These are phyloP conservation scores for Dimocarpus longan DNA, from an alignment of 345 rosid genomes.

Conservation along the genomic window DNA sequence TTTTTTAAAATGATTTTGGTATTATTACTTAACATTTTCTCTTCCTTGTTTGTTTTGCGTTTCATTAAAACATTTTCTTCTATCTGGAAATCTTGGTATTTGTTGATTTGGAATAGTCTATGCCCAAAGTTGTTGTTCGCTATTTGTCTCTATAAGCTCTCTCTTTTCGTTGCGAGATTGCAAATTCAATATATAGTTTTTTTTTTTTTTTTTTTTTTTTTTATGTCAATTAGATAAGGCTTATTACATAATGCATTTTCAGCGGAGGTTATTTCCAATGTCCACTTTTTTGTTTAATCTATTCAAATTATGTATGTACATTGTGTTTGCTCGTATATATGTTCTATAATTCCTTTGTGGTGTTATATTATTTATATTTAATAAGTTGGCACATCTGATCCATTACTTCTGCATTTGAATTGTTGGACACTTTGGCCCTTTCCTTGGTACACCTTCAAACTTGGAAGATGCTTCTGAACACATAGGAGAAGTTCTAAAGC, in stretches of 20 bases:
- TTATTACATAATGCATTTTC: too few relatives aligned
- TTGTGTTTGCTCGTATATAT: background rate
- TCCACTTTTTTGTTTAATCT: background rate
- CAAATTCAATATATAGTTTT: too few relatives aligned
- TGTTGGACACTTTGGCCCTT: background rate
- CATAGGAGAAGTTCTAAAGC: conserved; percentile 84
- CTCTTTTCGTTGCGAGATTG: too few relatives aligned
- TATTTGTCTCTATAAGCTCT: too few relatives aligned
- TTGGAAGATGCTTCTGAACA: conserved; percentile 87
- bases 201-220: too few relatives aligned
- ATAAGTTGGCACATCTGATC: background rate
- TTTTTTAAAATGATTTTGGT: too few relatives aligned
- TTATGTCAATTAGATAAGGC: background rate
- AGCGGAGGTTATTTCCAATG: background rate
- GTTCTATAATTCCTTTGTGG: background rate
- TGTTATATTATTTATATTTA: background rate
- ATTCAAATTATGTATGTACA: background rate
- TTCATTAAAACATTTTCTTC: too few relatives aligned
- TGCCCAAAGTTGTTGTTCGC: too few relatives aligned
- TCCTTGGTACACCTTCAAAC: conserved; percentile 80
- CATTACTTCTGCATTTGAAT: background rate
- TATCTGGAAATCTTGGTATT: too few relatives aligned
- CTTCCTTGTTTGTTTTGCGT: too few relatives aligned
- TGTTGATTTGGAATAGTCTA: too few relatives aligned
- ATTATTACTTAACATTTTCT: too few relatives aligned